Conservation (phyloP, 139 green algal genomes). For the Picochlorum costavermella region DNA sequence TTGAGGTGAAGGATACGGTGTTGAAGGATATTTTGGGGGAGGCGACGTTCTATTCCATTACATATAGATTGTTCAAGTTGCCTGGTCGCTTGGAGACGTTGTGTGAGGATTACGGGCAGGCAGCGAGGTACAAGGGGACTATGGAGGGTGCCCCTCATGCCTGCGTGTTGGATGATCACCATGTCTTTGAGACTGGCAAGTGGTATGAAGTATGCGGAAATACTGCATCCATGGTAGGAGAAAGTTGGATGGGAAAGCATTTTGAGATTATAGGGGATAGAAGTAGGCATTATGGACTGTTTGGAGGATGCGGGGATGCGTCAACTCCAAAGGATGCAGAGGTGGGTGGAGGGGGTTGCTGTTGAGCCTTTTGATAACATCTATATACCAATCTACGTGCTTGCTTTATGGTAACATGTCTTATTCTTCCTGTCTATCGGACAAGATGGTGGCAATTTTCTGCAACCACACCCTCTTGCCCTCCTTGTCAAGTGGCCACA, state of each 20-base stretch:
- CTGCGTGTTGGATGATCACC: constrained; percentile 76
- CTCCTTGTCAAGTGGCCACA: constrained; percentile 60
- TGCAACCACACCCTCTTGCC: constrained; percentile 46
- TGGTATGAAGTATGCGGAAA: constrained; percentile 83
- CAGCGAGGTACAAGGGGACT: constrained; percentile 48
- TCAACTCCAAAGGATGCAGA: background rate
- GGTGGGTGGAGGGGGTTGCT: background rate
- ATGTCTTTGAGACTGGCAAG: constrained; percentile 66
- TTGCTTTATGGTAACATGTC: no score
- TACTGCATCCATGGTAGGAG: constrained; percentile 80
- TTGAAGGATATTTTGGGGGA: constrained; percentile 68
- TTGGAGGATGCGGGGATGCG: constrained; percentile 24
- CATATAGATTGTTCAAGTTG: constrained; percentile 95
- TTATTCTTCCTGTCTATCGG: no score
- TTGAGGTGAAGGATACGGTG: constrained; percentile 68
- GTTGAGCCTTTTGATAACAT: background rate
- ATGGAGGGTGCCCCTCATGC: constrained; percentile 55
- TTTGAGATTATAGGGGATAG: constrained; percentile 68
- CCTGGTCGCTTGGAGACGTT: constrained; percentile 65
- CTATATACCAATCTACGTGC: background rate
- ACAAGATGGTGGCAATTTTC: constrained; percentile 15
- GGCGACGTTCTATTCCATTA: constrained; percentile 87
- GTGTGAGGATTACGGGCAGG: constrained; percentile 80
- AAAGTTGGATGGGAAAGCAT: constrained; percentile 69
- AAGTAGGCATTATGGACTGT: constrained; percentile 61